These are phyloP conservation scores for Oxyria digyna DNA, from an alignment of 148 eudicot species.

Conservation along the genomic window DNA sequence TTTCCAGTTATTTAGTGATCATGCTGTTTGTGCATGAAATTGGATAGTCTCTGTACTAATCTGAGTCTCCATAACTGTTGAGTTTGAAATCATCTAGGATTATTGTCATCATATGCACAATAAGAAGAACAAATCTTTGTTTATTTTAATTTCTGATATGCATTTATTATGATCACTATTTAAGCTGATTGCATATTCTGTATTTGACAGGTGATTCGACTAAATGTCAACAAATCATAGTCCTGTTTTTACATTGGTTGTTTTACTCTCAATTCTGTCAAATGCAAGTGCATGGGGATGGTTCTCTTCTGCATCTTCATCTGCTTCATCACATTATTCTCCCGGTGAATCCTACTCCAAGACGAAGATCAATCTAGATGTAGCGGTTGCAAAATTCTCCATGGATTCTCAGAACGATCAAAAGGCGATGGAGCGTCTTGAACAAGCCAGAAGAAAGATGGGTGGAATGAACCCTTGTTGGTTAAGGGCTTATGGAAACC, in stretches of 20 bases:
- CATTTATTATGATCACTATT: too few relatives aligned
- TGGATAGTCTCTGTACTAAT: not conserved
- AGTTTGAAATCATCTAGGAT: not conserved
- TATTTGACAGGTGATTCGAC: not conserved
- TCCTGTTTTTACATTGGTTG: not conserved
- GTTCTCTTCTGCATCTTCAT: conserved; percentile 5
- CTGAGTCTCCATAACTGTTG: too few relatives aligned
- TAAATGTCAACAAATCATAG: not conserved
- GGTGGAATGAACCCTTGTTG: conserved; percentile 37
- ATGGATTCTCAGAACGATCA: conserved; percentile 27
- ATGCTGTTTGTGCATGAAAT: not conserved
- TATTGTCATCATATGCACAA: too few relatives aligned
- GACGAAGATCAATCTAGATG: conserved; percentile 3
- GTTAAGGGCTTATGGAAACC: conserved; percentile 45
- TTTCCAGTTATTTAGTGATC: not conserved
- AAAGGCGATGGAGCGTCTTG: conserved; percentile 31
- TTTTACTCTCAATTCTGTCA: conserved; percentile 1
- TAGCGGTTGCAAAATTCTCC: conserved; percentile 34
- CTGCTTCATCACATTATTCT: not conserved
- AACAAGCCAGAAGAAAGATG: conserved; percentile 33
- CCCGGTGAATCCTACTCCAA: not conserved
- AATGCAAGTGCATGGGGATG: not conserved
- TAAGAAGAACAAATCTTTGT: too few relatives aligned
- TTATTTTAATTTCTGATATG: too few relatives aligned
- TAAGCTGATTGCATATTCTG: too few relatives aligned